Evolutionary conservation across 345 rosid species (phyloP).

Genomic region (Arabis alpina): DNA sequence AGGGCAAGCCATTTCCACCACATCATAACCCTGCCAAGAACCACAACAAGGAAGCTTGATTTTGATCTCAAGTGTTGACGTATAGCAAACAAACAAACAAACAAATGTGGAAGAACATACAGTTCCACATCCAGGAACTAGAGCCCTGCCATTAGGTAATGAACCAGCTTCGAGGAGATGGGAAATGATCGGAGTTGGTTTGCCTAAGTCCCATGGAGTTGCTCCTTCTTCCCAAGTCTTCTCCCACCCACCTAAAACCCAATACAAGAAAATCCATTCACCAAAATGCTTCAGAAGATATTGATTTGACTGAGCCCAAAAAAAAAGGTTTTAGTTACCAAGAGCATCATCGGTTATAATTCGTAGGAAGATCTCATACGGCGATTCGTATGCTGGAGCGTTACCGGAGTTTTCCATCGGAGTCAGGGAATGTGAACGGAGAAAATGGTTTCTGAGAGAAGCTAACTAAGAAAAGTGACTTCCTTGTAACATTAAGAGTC

Average conservation of each 20-base stretch:
- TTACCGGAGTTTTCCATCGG: conserved; percentile 29
- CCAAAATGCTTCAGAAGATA: not conserved
- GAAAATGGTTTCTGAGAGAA: not conserved
- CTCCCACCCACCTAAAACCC: conserved; percentile 71
- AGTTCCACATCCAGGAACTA: conserved; percentile 87
- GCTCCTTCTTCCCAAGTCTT: conserved; percentile 76
- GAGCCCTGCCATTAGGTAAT: conserved; percentile 78
- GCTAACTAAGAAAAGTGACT: not conserved
- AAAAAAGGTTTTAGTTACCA: not conserved
- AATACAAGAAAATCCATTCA: conserved; percentile 13
- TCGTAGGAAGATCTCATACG: conserved; percentile 2
- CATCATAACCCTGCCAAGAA: conserved; percentile 75
- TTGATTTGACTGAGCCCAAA: not conserved
- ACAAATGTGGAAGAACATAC: conserved; percentile 49
- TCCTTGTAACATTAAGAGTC: too few relatives aligned
- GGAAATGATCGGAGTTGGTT: conserved; percentile 62
- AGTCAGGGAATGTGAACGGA: too few relatives aligned
- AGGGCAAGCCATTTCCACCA: conserved; percentile 72
- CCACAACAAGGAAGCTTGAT: conserved; percentile 1
- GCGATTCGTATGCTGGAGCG: not conserved
- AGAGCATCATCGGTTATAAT: conserved; percentile 24
- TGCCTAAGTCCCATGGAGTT: conserved; percentile 87
- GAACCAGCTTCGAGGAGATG: conserved; percentile 60
- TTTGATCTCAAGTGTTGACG: conserved; percentile 13
- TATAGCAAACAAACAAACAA: not conserved